Conservation (phyloP, 768 basidiomycete species). For the Collybia nuda region DNA sequence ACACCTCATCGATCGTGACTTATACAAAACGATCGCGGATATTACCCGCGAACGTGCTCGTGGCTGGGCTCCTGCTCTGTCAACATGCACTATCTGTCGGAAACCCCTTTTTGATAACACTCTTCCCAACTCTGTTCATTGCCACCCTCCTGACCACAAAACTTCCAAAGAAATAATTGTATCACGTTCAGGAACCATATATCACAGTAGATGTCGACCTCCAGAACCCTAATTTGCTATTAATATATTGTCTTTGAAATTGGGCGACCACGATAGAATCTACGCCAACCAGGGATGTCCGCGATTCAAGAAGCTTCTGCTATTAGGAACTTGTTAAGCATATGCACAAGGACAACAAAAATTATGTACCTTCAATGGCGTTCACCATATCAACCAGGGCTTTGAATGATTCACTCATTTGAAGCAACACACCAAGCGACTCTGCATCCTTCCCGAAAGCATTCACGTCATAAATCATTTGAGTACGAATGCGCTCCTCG, state of each 20-base stretch:
- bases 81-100: slow-evolving; percentile 53
- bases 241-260: background rate
- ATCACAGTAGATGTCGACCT: slow-evolving; percentile 47
- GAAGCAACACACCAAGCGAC: slow-evolving; percentile 63
- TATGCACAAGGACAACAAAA: background rate
- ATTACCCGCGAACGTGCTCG: slow-evolving; percentile 52
- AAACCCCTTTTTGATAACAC: slow-evolving; percentile 34
- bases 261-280: background rate
- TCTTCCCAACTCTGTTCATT: slow-evolving; percentile 2
- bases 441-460: slow-evolving; percentile 80
- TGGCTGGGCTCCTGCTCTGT: slow-evolving; percentile 61
- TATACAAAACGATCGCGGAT: slow-evolving; percentile 72
- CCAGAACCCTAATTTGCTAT: slow-evolving; percentile 9
- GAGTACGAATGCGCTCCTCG: slow-evolving; percentile 83
- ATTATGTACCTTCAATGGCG: slow-evolving; percentile 29
- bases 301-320: background rate
- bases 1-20: slow-evolving; percentile 75
- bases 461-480: slow-evolving; percentile 85
- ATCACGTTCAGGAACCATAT: slow-evolving; percentile 59
- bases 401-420: slow-evolving; percentile 49
- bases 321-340: background rate
- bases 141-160: slow-evolving; percentile 15
- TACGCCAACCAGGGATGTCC: background rate
- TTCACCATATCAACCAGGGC: slow-evolving; percentile 63
- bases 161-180: slow-evolving; percentile 35